These are phyloP conservation scores for Boletus reticuloceps DNA, from an alignment of 768 basidiomycete genomes.

Conservation along the genomic window DNA sequence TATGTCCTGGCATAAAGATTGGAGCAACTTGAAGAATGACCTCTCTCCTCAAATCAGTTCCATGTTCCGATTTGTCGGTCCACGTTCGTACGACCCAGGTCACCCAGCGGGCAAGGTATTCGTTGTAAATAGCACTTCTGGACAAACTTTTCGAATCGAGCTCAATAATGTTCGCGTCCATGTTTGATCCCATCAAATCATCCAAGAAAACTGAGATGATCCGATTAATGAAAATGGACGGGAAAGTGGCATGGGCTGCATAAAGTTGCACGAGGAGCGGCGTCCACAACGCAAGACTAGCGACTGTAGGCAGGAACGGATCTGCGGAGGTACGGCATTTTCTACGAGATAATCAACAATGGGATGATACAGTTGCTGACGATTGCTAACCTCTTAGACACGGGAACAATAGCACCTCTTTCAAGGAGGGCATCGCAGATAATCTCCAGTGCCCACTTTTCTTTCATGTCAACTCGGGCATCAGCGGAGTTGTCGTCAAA, in stretches of 20 bases:
- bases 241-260: slow-evolving; percentile 54
- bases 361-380: not conserved
- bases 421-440: slow-evolving; percentile 67
- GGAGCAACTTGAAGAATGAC: slow-evolving; percentile 45
- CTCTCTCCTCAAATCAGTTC: slow-evolving; percentile 45
- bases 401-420: slow-evolving; percentile 74
- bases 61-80: slow-evolving; percentile 31
- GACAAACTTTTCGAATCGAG: slow-evolving; percentile 17
- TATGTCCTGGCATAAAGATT: slow-evolving; percentile 41
- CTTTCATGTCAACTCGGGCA: slow-evolving; percentile 49
- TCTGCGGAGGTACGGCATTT: slow-evolving; percentile 49
- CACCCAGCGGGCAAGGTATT: slow-evolving; percentile 69
- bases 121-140: slow-evolving; percentile 45
- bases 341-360: slow-evolving; percentile 35
- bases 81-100: slow-evolving; percentile 54
- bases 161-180: slow-evolving; percentile 16
- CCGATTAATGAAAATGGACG: slow-evolving; percentile 43
- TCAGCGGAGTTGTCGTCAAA: slow-evolving; percentile 24
- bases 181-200: slow-evolving; percentile 10
- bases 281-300: slow-evolving; percentile 60
- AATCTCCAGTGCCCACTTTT: slow-evolving; percentile 64
- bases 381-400: slow-evolving; percentile 71
- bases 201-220: slow-evolving; percentile 40
- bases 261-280: slow-evolving; percentile 61
- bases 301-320: slow-evolving; percentile 47